phyloP scores from a whole-genome alignment of 1,139 yeast species.

The Suhomyces bokatorum region DNA sequence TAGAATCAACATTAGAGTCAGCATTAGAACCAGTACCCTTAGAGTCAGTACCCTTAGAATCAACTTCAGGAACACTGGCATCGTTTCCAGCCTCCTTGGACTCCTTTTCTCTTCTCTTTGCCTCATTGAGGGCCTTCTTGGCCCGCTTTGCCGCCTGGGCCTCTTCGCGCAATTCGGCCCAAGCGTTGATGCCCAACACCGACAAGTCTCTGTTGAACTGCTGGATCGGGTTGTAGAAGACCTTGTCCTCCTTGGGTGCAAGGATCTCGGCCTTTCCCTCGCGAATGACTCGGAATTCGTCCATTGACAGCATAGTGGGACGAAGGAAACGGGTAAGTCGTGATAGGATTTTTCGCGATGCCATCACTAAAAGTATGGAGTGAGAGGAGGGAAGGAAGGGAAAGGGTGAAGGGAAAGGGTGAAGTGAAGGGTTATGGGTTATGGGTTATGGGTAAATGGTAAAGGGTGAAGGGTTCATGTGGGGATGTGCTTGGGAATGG shows the following conservation, averaged over 20 bases:
- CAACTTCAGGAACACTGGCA: too few relatives aligned
- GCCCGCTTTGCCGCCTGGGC: constrained; percentile 19
- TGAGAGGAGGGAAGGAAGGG: too few relatives aligned
- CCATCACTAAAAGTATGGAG: not conserved
- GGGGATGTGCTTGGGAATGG: too few relatives aligned
- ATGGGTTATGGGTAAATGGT: too few relatives aligned
- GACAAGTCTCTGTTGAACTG: constrained; percentile 94
- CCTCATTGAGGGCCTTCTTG: constrained; percentile 18
- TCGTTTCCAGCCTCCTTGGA: not conserved
- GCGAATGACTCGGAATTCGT: constrained; percentile 49
- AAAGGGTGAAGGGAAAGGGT: not conserved
- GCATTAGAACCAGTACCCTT: too few relatives aligned
- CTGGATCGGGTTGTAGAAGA: constrained; percentile 94
- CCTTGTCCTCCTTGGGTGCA: constrained; percentile 76
- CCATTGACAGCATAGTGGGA: constrained; percentile 12
- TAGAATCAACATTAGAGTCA: too few relatives aligned
- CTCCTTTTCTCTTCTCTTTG: constrained; percentile 17
- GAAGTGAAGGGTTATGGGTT: not conserved
- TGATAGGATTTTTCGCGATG: constrained; percentile 8
- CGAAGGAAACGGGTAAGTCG: constrained; percentile 1
- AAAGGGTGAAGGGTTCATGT: too few relatives aligned
- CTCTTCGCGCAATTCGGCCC: constrained; percentile 54
- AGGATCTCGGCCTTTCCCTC: constrained; percentile 85
- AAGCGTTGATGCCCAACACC: constrained; percentile 81
- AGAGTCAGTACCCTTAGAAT: too few relatives aligned